Conservation (phyloP, 441 rosid genomes). For the Populus trichocarpa region DNA sequence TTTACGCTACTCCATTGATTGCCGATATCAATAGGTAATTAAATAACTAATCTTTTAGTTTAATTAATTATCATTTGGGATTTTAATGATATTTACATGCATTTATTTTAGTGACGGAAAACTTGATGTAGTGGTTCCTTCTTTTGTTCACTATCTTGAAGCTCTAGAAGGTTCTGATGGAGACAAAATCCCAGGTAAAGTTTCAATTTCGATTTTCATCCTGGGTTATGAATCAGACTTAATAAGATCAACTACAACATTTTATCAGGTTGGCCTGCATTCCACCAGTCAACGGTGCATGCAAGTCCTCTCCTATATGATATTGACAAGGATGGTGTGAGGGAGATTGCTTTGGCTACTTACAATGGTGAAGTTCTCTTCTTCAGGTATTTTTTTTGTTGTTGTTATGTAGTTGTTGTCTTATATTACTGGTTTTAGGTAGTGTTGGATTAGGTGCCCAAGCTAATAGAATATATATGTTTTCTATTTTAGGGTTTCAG, state of each 20-base stretch:
- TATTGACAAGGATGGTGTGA: constrained; percentile 95
- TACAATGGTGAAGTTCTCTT: constrained; percentile 95
- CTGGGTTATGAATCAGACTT: no score
- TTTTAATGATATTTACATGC: background rate
- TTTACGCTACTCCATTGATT: constrained; percentile 90
- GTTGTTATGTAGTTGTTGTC: background rate
- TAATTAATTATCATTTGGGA: background rate
- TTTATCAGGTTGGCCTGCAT: constrained; percentile 94
- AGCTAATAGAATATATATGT: constrained; percentile 2
- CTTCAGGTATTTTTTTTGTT: constrained; percentile 59
- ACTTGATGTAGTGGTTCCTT: constrained; percentile 95
- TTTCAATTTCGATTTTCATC: background rate
- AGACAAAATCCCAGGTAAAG: constrained; percentile 93
- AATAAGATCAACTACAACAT: background rate
- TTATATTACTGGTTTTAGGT: background rate
- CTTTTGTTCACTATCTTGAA: constrained; percentile 97
- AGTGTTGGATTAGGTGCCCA: background rate
- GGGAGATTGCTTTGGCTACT: constrained; percentile 94
- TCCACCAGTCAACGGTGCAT: constrained; percentile 97
- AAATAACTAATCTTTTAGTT: background rate
- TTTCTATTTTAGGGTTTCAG: constrained; percentile 66
- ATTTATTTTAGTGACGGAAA: constrained; percentile 80
- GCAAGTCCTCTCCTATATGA: constrained; percentile 92
- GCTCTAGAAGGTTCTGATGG: constrained; percentile 99
- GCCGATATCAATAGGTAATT: constrained; percentile 91